Base-by-base conservation (phyloP, 1,139 yeast species). In the Pichia sp. region DNA sequence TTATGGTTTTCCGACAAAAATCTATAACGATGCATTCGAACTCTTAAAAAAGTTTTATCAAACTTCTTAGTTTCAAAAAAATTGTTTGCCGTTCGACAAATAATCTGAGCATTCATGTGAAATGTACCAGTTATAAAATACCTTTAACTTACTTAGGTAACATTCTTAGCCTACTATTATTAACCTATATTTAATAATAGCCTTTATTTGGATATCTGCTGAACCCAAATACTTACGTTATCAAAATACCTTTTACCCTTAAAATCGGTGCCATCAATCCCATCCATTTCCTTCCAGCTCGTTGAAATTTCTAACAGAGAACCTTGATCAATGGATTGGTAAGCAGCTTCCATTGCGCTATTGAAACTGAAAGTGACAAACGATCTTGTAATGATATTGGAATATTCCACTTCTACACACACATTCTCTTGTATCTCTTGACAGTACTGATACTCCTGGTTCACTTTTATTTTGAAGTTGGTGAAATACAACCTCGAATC, bases 221-320 rank as follows among this genome's bases (percentile, higher is more conserved):
- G 16, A 14, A 42, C 17, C 45, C 45, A 42, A 17, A 46, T 17
- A 33, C 34, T 14, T 16, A 48, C 33, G 14, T 34, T 29, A 40
- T 50, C 48, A 49, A 41, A 55, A n/a, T 51, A 53, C 27, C 38
- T 9, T 29, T 45, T 51, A 2, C 59, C 59, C 33, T 54, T 56
- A 7, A 52, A 50, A 3, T 17, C n/a, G 1, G 55, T 51, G 2
- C 59, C 59, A 10, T 50, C 45, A 6, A 55, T 36, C 6, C 59
- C 58, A 46, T 54, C 56, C 51, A 55, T 48, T n/a, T 50, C 33
- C 10, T 50, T 36, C 36, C 50, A 55, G 10, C 33, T 16, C 3
- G 54, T n/a, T 10, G 17, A 17, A 7, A 49, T 5, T 12, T n/a
- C 24, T 16, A 40, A 24, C 5, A 42, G 6, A 5, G 17, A 7